A percentile compares a stretch with the other conserved stretches of the same genome.
phyloP scores from a whole-genome alignment of 257 asterid species.

The Ballota nigra region DNA sequence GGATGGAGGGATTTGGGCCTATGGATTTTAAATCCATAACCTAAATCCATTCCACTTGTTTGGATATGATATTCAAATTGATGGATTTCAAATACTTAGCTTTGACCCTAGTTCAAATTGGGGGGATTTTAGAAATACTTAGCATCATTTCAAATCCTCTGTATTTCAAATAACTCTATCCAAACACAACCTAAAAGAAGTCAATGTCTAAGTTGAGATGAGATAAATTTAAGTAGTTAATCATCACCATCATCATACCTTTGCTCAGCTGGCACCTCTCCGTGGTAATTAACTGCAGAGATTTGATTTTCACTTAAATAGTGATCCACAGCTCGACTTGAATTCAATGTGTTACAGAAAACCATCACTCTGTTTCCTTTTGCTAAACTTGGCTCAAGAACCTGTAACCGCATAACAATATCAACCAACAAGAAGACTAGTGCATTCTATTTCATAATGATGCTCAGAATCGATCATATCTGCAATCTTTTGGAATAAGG shows the following conservation, averaged over 20 bases:
- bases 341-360: constrained; percentile 91
- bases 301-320: constrained; percentile 77
- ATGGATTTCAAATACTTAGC: no score
- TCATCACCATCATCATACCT: constrained; percentile 41
- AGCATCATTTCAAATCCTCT: no score
- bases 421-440: constrained; percentile 7
- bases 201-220: neutral
- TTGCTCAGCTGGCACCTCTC: constrained; percentile 96
- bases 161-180: no score
- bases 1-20: no score
- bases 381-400: constrained; percentile 96
- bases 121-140: no score
- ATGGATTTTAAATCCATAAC: no score
- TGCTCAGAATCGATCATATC: neutral
- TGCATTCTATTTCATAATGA: neutral
- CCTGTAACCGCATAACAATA: constrained; percentile 46
- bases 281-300: constrained; percentile 93
- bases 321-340: constrained; percentile 98
- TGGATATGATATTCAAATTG: no score
- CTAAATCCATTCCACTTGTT: no score
- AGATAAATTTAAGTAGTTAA: no score
- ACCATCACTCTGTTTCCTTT: constrained; percentile 98
- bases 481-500: neutral
- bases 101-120: no score
- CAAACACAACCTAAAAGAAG: no score